Evolutionary conservation across 2,329 filamentous ascomycete species (phyloP), one percentile per base, ranked within the genome.

Genomic region (Clonostachys chloroleuca): DNA sequence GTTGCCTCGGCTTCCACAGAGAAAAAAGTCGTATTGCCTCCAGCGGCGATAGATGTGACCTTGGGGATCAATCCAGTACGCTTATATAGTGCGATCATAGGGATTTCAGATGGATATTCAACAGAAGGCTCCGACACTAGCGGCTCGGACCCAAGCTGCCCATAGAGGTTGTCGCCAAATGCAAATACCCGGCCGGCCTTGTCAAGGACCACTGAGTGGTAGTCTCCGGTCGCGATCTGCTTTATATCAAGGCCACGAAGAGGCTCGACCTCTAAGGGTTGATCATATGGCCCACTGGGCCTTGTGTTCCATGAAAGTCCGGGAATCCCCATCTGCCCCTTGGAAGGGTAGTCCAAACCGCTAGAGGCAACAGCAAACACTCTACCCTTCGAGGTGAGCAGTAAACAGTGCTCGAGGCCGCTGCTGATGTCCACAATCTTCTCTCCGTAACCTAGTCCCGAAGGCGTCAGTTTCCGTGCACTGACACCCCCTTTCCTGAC

Each of bases 121-220:
- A 87, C 72, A 48, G 71, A 79, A 8, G 81, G 74, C 14, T 80
- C 72, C 30, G 85, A 79, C 0, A 78, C 63, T 43, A 83, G 82
- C 46, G 79, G 81, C 44, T 89, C 82, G 56, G 92, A 83, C n/a
- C 92, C 92, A 5, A 97, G 77, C 65, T 97, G 94, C n/a, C 94
- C 94, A 40, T 82, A 80, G 0, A 84, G 84, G 68, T 97, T 97
- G 65, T 97, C 92, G 36, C 94, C 94, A 68, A 95, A 97, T 7
- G 84, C 77, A 64, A 94, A 96, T 14, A 94, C 78, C 14, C 83
- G 81, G 14, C 92, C 92, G 45, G 86, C 75, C 50, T 80, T 80
- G 60, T 92, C 89, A 14, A 91, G 75, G 1, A 83, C 87, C 2
- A 95, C 70, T 5, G 90, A 95, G 68, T 99, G 94, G 54, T 85